Conservation (phyloP, 805 yeast species). For the Candida sanyiensis region DNA sequence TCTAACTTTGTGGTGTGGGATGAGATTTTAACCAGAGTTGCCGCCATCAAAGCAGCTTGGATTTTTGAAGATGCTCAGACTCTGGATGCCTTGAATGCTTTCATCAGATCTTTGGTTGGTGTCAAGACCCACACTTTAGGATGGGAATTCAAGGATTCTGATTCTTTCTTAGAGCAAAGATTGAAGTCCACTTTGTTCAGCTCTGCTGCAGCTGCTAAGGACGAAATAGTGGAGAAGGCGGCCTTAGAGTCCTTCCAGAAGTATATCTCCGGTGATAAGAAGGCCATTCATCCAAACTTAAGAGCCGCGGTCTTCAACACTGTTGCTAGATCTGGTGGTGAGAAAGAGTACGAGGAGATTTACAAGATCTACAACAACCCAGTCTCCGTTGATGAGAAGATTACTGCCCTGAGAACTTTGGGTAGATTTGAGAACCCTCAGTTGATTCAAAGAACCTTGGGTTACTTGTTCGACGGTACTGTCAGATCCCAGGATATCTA, state of each 20-base stretch:
- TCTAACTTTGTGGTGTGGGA: conserved; percentile 64
- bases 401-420: conserved; percentile 60
- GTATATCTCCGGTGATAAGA: conserved; percentile 55
- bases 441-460: conserved; percentile 51
- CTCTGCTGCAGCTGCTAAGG: conserved; percentile 51
- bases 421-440: conserved; percentile 55
- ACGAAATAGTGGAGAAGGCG: conserved; percentile 40
- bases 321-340: conserved; percentile 63
- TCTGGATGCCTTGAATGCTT: conserved; percentile 43
- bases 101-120: conserved; percentile 49
- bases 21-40: conserved; percentile 46
- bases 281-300: conserved; percentile 70
- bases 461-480: conserved; percentile 51
- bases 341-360: conserved; percentile 56
- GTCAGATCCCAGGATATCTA: conserved; percentile 68
- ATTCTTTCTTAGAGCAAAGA: conserved; percentile 56
- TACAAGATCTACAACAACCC: conserved; percentile 57
- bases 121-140: conserved; percentile 54
- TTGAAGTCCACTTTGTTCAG: conserved; percentile 60
- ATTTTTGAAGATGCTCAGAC: conserved; percentile 45
- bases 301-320: conserved; percentile 58
- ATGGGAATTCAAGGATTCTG: conserved; percentile 52
- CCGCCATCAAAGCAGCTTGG: conserved; percentile 47
- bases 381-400: conserved; percentile 56
- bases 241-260: conserved; percentile 46